Conservation (phyloP, 1,284 basidiomycete genomes). For the Malassezia nana region DNA sequence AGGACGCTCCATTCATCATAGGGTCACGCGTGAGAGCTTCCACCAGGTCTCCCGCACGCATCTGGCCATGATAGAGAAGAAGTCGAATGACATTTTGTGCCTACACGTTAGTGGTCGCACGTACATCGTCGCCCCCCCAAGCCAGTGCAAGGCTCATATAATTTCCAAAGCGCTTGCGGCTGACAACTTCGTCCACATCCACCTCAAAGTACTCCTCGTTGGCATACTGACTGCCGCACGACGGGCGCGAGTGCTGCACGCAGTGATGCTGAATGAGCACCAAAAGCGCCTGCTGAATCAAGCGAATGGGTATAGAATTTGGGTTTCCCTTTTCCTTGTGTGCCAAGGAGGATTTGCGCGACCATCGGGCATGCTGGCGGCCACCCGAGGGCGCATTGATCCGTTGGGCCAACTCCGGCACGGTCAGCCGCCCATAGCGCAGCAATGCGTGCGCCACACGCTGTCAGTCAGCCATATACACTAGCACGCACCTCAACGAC, state of each 20-base stretch:
- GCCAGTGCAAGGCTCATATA: conserved; percentile 70
- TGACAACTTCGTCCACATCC: conserved; percentile 47
- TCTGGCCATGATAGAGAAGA: conserved; percentile 74
- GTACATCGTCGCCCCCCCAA: conserved; percentile 59
- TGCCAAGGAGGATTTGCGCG: conserved; percentile 4
- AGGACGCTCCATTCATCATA: not conserved
- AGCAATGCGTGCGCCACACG: conserved; percentile 72
- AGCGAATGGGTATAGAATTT: conserved; percentile 56
- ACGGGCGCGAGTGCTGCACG: conserved; percentile 39
- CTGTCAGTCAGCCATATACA: not conserved
- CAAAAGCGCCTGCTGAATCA: conserved; percentile 64
- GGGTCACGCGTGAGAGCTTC: conserved; percentile 25
- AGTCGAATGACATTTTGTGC: conserved; percentile 51
- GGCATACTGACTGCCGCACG: conserved; percentile 18
- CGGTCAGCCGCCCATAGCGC: conserved; percentile 68
- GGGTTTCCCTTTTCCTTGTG: conserved; percentile 30
- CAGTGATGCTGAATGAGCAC: conserved; percentile 80
- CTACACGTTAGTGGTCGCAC: conserved; percentile 51
- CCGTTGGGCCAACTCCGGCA: conserved; percentile 51
- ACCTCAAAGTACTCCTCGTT: conserved; percentile 49
- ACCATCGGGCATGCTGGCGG: conserved; percentile 11
- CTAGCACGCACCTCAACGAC: conserved; percentile 58
- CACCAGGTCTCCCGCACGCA: conserved; percentile 65
- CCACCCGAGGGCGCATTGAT: conserved; percentile 21
- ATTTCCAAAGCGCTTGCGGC: conserved; percentile 44